phyloP scores from a whole-genome alignment of 2,329 filamentous ascomycete species.

The Phoma herbarum region DNA sequence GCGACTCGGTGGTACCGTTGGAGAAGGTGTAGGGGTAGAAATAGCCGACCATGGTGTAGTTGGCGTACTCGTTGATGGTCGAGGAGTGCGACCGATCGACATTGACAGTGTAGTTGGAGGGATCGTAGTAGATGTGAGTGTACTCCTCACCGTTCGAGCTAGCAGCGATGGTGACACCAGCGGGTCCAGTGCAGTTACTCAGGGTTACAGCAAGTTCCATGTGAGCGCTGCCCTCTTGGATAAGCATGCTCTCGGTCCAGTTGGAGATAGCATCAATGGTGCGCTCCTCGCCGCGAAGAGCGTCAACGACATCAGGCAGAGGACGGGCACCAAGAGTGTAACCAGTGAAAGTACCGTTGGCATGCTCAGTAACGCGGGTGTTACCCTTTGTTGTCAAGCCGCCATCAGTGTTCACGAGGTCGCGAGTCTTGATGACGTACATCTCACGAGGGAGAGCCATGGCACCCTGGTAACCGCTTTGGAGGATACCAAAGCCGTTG shows the following conservation, averaged over 20 bases:
- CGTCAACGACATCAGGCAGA: constrained; percentile 55
- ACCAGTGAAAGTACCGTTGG: constrained; percentile 54
- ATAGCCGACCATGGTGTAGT: constrained; percentile 56
- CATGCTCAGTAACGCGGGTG: constrained; percentile 45
- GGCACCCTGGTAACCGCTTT: constrained; percentile 57
- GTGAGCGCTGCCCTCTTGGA: constrained; percentile 45
- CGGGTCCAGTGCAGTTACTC: constrained; percentile 50
- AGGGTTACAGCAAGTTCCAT: constrained; percentile 55
- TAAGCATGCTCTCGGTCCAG: constrained; percentile 35
- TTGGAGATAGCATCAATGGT: constrained; percentile 30
- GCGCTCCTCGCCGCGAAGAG: constrained; percentile 44
- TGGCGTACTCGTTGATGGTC: constrained; percentile 53
- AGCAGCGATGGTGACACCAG: constrained; percentile 55
- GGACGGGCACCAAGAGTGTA: constrained; percentile 57
- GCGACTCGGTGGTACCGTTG: constrained; percentile 49
- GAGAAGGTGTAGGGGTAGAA: constrained; percentile 56
- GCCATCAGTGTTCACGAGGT: constrained; percentile 50
- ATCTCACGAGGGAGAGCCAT: constrained; percentile 57
- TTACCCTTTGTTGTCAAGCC: constrained; percentile 48
- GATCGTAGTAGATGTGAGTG: constrained; percentile 57
- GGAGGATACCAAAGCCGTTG: constrained; percentile 52
- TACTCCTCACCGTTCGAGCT: constrained; percentile 56
- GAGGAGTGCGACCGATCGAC: constrained; percentile 57
- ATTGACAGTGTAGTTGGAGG: constrained; percentile 57
- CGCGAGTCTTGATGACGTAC: constrained; percentile 55